A percentile compares a stretch with the other conserved stretches of the same genome.
Conservation (phyloP, 2,329 filamentous ascomycete genomes). For the Aspergillus puulaauensis region DNA sequence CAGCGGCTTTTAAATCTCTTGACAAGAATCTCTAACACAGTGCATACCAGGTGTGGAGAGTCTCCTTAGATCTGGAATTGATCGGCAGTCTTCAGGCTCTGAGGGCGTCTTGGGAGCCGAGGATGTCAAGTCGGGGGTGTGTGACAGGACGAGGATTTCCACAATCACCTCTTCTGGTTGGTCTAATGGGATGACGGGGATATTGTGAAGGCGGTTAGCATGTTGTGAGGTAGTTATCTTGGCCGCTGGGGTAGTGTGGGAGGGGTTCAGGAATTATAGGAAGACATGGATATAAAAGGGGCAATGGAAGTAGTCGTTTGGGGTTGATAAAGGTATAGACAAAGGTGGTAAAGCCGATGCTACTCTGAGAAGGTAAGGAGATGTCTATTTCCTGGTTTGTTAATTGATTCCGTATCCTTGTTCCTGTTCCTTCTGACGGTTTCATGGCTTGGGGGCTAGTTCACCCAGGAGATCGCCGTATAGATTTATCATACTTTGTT, state of each 20-base stretch:
- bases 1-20: conserved; percentile 1
- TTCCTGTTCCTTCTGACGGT: not conserved
- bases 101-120: not conserved
- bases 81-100: not conserved
- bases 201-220: not conserved
- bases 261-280: not conserved
- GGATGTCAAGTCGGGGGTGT: not conserved
- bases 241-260: not conserved
- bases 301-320: not conserved
- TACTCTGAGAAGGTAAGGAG: not conserved
- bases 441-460: not conserved
- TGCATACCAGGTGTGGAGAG: not conserved
- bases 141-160: conserved; percentile 4
- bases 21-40: not conserved
- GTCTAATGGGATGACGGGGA: not conserved
- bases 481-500: not conserved
- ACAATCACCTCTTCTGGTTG: not conserved
- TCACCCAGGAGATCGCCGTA: not conserved
- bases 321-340: not conserved
- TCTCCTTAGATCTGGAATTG: not conserved
- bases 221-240: not conserved
- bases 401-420: not conserved
- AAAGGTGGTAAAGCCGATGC: not conserved
- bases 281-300: not conserved
- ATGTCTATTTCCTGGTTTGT: not conserved